These are phyloP conservation scores for Fistulinella cinereoalba DNA, from an alignment of 1,284 basidiomycete genomes.

Conservation along the genomic window DNA sequence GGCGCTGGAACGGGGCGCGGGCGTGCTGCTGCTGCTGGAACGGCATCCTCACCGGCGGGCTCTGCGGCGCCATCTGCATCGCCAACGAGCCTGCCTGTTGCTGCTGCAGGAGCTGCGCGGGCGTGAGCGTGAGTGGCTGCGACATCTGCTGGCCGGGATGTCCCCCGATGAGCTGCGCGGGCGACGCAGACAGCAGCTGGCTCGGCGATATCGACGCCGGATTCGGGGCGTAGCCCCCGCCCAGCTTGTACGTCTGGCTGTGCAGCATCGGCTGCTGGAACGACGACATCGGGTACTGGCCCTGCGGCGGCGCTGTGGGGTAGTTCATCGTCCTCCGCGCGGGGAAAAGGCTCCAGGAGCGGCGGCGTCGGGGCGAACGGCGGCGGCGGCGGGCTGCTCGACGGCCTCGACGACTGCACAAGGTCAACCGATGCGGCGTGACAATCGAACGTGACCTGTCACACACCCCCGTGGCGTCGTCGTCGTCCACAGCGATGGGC, in stretches of 20 bases:
- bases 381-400: background rate
- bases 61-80: conserved; percentile 14
- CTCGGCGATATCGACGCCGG: conserved; percentile 28
- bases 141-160: conserved; percentile 13
- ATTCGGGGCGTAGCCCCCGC: conserved; percentile 13
- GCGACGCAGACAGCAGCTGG: conserved; percentile 19
- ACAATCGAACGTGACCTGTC: conserved; percentile 23
- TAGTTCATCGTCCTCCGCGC: conserved; percentile 23
- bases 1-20: conserved; percentile 19
- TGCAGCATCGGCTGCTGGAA: conserved; percentile 20
- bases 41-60: conserved; percentile 18
- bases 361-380: conserved; percentile 1
- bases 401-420: conserved; percentile 1
- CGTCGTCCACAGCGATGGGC: conserved; percentile 53
- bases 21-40: conserved; percentile 20
- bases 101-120: conserved; percentile 31
- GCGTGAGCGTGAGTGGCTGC: conserved; percentile 29
- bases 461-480: background rate
- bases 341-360: background rate
- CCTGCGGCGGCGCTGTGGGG: conserved; percentile 20
- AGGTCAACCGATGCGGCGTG: conserved; percentile 18
- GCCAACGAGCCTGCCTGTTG: conserved; percentile 19
- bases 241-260: conserved; percentile 18
- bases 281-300: conserved; percentile 24
- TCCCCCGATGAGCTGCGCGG: conserved; percentile 23